Evolutionary conservation across 129 eudicot species (phyloP), one percentile per base, ranked within the genome.

Genomic region (Escallonia herrerae): DNA sequence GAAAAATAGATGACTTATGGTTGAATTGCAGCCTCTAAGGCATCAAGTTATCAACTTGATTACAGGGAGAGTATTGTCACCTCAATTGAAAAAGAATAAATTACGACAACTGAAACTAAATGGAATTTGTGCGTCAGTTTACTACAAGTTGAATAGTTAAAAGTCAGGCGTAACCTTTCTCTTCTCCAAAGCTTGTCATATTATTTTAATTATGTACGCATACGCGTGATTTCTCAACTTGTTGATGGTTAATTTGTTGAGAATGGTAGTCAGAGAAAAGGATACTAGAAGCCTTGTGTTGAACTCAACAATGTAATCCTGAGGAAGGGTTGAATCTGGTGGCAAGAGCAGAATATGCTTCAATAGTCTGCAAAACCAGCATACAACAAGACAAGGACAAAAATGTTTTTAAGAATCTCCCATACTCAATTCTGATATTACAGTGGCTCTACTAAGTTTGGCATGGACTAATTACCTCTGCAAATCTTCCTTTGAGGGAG

Each of bases 401-500:
- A 45, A 50, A 39, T 5, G 10, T 13, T 7, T 14, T 66, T 13
- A 14, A 4, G 4, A n/a, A 40, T 12, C 40, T 10, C 47, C 52
- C 22, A 55, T 57, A 5, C 7, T 44, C 47, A 47, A 13, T 45
- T 37, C 40, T 33, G 52, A 62, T 58, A 37, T 56, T 53, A n/a
- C 58, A 22, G 63, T 63, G 3, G 55, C 22, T 50, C 13, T 59
- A 48, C 7, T 50, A 51, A 51, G 55, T 40, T 66, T 56, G 43
- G 48, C 45, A 9, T 63, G 8, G n/a, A 40, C 8, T n/a, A 52
- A 71, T 63, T 60, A 93, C 98, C 89, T 86, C 48, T 75, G 85
- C 22, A 83, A 57, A 68, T 93, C 98, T 43, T 88, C 96, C 81
- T 80, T 74, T 53, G 87, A 67, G 40, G 98, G 89, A 82, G 96